Evolutionary conservation across 106 monocot species (phyloP).

Genomic region (Apostasia ramifera): DNA sequence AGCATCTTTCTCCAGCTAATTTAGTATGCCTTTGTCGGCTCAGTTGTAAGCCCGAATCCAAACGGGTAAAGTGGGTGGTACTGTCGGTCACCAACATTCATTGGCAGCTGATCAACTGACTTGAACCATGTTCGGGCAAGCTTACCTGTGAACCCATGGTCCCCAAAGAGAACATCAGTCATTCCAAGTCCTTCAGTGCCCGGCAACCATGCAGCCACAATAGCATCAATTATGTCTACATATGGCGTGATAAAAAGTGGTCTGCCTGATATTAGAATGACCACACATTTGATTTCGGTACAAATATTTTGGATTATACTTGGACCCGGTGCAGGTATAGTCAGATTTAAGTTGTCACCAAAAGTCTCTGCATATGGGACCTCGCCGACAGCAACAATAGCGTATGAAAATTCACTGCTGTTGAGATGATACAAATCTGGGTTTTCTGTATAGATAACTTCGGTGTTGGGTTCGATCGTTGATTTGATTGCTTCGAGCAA

Average conservation of each 20-base stretch:
- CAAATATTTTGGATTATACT: slow-evolving; percentile 38
- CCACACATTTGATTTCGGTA: slow-evolving; percentile 34
- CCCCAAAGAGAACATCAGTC: slow-evolving; percentile 3
- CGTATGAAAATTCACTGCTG: slow-evolving; percentile 9
- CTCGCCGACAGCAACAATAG: slow-evolving; percentile 16
- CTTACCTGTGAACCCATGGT: slow-evolving; percentile 37
- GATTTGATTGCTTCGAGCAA: neutral
- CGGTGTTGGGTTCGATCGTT: slow-evolving; percentile 9
- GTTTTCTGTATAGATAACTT: slow-evolving; percentile 19
- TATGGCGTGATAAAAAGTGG: slow-evolving; percentile 55
- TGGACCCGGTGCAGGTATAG: slow-evolving; percentile 34
- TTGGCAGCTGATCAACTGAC: slow-evolving; percentile 46
- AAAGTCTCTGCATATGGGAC: slow-evolving; percentile 5
- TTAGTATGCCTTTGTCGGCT: neutral
- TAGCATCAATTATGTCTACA: slow-evolving; percentile 30
- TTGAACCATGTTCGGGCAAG: slow-evolving; percentile 52
- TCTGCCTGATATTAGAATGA: slow-evolving; percentile 49
- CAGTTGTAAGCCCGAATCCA: slow-evolving; percentile 42
- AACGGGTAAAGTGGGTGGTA: slow-evolving; percentile 53
- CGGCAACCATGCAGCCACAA: slow-evolving; percentile 70
- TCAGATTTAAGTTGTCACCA: slow-evolving; percentile 23
- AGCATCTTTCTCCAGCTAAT: no score
- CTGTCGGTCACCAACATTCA: slow-evolving; percentile 44
- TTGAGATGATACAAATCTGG: slow-evolving; percentile 13
- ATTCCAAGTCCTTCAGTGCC: slow-evolving; percentile 57